Conservation (phyloP, 129 eudicot genomes). For the Glebionis coronaria region DNA sequence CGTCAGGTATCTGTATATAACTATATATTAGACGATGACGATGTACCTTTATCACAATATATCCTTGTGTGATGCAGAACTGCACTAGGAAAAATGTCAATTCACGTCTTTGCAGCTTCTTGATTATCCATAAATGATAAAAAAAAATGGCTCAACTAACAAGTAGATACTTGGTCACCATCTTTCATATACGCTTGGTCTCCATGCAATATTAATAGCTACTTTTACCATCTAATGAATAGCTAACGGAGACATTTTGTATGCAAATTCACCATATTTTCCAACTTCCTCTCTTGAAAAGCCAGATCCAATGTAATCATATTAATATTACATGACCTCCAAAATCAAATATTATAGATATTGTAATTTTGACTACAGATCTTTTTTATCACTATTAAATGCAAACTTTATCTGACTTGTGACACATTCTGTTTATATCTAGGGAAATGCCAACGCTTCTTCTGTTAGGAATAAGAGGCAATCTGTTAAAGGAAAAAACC, state of each 20-base stretch:
- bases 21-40: neutral
- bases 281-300: too few relatives aligned
- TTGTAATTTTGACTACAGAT: constrained; percentile 12
- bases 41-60: neutral
- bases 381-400: constrained; percentile 8
- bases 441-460: constrained; percentile 57
- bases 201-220: neutral
- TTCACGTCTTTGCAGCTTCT: constrained; percentile 5
- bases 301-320: neutral
- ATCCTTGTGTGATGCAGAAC: neutral
- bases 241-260: too few relatives aligned
- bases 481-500: constrained; percentile 37
- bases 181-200: neutral
- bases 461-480: constrained; percentile 38
- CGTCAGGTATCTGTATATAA: constrained; percentile 55
- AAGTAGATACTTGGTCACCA: constrained; percentile 4
- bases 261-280: too few relatives aligned
- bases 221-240: constrained; percentile 6
- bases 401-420: constrained; percentile 13
- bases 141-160: neutral
- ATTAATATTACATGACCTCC: neutral
- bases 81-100: neutral
- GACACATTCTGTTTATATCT: constrained; percentile 17
- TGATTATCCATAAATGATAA: constrained; percentile 1
- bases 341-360: constrained; percentile 10